Evolutionary conservation across 75 land plant genomes (phyloP).

Genomic region (Sequoiadendron giganteum): DNA sequence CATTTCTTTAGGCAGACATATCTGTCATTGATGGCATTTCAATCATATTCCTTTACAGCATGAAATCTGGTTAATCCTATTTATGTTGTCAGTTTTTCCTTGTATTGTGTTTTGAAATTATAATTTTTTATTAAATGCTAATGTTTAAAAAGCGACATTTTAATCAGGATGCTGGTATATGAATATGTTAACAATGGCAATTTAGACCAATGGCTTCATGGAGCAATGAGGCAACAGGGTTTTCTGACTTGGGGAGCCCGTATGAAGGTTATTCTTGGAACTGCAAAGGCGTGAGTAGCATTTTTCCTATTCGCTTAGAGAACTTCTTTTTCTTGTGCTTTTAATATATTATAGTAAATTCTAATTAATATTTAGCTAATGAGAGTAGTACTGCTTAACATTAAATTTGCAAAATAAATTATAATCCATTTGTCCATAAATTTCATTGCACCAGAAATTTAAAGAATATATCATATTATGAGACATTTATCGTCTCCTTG

Average conservation of each 20-base stretch:
- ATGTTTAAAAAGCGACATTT: background rate
- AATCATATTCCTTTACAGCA: background rate
- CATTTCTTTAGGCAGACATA: background rate
- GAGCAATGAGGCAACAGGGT: slow-evolving; percentile 43
- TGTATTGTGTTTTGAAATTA: background rate
- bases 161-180: slow-evolving; percentile 62
- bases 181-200: slow-evolving; percentile 76
- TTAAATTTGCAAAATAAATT: background rate
- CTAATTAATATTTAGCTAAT: no score
- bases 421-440: background rate
- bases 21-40: background rate
- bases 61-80: background rate
- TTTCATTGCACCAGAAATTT: background rate
- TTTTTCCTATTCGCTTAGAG: background rate
- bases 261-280: slow-evolving; percentile 66
- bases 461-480: no score
- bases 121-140: background rate
- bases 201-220: slow-evolving; percentile 79
- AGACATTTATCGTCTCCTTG: background rate
- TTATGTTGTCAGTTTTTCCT: background rate
- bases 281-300: slow-evolving; percentile 63
- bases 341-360: no score
- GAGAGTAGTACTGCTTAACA: background rate
- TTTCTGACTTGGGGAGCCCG: slow-evolving; percentile 61
- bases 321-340: background rate